These are phyloP conservation scores for Didymella glomerata DNA, from an alignment of 2,329 filamentous ascomycete species.

Conservation along the genomic window DNA sequence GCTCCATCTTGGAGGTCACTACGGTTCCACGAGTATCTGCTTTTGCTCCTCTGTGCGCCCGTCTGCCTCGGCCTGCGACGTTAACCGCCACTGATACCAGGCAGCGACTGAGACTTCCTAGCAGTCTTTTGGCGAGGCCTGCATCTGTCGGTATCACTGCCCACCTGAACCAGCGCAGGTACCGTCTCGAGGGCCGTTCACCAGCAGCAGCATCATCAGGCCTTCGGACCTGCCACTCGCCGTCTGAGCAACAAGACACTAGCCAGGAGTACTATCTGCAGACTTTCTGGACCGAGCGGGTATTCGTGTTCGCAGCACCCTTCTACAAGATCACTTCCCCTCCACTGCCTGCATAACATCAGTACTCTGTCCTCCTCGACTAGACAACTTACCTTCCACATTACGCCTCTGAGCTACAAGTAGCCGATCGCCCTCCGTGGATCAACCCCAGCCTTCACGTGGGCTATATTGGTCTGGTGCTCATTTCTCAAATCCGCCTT, in stretches of 20 bases:
- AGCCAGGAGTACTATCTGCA: slow-evolving; percentile 42
- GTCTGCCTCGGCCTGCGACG: slow-evolving; percentile 49
- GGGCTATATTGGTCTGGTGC: slow-evolving; percentile 59
- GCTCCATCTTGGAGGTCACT: slow-evolving; percentile 47
- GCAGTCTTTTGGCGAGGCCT: slow-evolving; percentile 54
- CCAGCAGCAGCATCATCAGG: slow-evolving; percentile 36
- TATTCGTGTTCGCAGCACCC: slow-evolving; percentile 41
- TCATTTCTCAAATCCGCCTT: slow-evolving; percentile 49
- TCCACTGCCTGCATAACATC: slow-evolving; percentile 45
- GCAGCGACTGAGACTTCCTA: slow-evolving; percentile 54
- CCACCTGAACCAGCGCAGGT: slow-evolving; percentile 49
- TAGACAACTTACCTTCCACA: slow-evolving; percentile 38
- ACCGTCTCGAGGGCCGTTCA: slow-evolving; percentile 45
- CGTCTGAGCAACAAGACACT: slow-evolving; percentile 42
- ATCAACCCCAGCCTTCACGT: slow-evolving; percentile 58
- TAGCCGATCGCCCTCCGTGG: slow-evolving; percentile 57
- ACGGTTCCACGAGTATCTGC: slow-evolving; percentile 49
- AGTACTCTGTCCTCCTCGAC: slow-evolving; percentile 46
- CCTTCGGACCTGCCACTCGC: slow-evolving; percentile 39
- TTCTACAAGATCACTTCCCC: slow-evolving; percentile 45
- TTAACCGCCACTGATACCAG: slow-evolving; percentile 50
- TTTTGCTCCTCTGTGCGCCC: slow-evolving; percentile 53
- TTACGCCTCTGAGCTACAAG: slow-evolving; percentile 43
- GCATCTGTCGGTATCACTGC: slow-evolving; percentile 55
- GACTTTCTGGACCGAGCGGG: slow-evolving; percentile 35